phyloP scores from a whole-genome alignment of 2,329 filamentous ascomycete species.

The Cercospora sesami region DNA sequence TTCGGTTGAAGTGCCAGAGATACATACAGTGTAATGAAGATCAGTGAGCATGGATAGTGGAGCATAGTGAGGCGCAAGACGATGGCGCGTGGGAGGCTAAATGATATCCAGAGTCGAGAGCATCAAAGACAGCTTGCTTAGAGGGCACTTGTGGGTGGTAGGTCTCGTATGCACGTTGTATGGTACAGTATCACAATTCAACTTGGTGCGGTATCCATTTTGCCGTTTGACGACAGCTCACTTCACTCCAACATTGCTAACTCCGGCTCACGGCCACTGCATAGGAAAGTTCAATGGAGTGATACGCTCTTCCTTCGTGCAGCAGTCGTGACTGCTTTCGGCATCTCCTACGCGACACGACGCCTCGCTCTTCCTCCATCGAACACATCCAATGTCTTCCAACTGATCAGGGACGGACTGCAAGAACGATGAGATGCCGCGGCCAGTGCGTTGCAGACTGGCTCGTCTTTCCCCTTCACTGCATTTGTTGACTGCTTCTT shows the following conservation, averaged over 20 bases:
- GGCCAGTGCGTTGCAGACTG: slow-evolving; percentile 8
- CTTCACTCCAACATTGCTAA: neutral
- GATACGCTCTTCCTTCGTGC: neutral
- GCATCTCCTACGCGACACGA: neutral
- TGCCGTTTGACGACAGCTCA: neutral
- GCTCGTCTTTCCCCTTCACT: slow-evolving; percentile 6
- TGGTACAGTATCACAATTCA: slow-evolving; percentile 11
- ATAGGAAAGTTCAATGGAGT: neutral
- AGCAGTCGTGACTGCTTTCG: neutral
- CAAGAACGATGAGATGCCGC: slow-evolving; percentile 10
- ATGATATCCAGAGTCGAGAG: slow-evolving; percentile 10
- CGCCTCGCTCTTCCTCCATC: neutral
- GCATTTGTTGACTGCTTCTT: slow-evolving; percentile 2
- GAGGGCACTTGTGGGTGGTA: slow-evolving; percentile 2
- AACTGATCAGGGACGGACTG: neutral
- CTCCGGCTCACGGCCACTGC: neutral
- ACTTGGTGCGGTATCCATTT: slow-evolving; percentile 1
- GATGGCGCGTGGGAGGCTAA: slow-evolving; percentile 1
- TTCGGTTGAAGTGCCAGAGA: neutral
- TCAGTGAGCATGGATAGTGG: slow-evolving; percentile 1
- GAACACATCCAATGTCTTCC: neutral
- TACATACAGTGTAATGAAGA: slow-evolving; percentile 7
- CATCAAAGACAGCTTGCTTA: neutral
- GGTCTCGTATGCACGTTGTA: neutral
- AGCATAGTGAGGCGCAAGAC: slow-evolving; percentile 11